Percentiles rank a stretch among this genome's conserved stretches.
These are phyloP conservation scores for Globisporangium cylindrosporum DNA, from an alignment of 352 stramenopile genomes.

Conservation along the genomic window DNA sequence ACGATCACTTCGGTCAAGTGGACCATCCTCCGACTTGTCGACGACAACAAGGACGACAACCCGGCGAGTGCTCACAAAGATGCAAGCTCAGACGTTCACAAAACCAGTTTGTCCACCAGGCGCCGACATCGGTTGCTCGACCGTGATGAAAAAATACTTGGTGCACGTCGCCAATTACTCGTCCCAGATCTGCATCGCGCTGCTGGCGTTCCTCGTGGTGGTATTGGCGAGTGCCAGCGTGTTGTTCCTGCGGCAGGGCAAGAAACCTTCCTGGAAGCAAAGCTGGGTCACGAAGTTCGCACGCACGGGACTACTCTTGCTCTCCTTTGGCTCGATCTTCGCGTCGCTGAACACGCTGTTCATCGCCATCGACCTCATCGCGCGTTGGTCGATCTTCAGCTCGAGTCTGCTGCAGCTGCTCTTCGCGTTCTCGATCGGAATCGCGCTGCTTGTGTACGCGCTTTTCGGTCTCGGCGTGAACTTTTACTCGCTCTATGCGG, in stretches of 20 bases:
- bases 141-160: constrained; percentile 34
- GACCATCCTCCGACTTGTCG: background rate
- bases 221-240: constrained; percentile 24
- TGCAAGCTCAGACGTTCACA: constrained; percentile 1
- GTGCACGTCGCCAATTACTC: constrained; percentile 18
- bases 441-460: constrained; percentile 31
- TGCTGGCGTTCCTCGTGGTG: constrained; percentile 18
- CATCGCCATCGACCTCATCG: constrained; percentile 38
- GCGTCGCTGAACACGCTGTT: constrained; percentile 29
- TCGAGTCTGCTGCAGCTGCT: constrained; percentile 48
- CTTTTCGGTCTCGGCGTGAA: constrained; percentile 30
- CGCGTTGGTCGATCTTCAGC: constrained; percentile 37
- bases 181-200: constrained; percentile 11
- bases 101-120: constrained; percentile 18
- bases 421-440: constrained; percentile 36
- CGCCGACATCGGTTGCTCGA: constrained; percentile 25
- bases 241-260: constrained; percentile 27
- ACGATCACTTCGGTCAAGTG: background rate
- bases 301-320: constrained; percentile 11
- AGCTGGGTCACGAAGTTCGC: constrained; percentile 16
- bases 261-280: constrained; percentile 16
- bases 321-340: constrained; percentile 22
- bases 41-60: background rate
- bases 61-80: constrained; percentile 12
- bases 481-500: constrained; percentile 31